phyloP scores from a whole-genome alignment of 1,139 yeast genomes.

The Yamadazyma atmosphaerica region DNA sequence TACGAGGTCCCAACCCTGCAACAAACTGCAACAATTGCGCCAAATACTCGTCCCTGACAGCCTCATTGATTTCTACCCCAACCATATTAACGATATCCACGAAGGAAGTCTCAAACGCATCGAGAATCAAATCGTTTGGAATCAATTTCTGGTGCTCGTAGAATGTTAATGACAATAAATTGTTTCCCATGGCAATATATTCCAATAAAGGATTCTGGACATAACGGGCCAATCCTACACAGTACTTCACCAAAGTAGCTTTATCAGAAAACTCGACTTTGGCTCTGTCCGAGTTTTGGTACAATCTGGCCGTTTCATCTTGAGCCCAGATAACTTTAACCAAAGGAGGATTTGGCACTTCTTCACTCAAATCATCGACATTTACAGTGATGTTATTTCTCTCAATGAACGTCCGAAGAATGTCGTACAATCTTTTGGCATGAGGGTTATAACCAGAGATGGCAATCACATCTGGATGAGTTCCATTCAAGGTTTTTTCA shows the following conservation, averaged over 20 bases:
- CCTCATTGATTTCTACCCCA: conserved; percentile 92
- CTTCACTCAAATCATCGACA: conserved; percentile 44
- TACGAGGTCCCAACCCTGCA: conserved; percentile 94
- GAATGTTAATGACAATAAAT: conserved; percentile 68
- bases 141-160: conserved; percentile 76
- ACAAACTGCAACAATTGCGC: conserved; percentile 75
- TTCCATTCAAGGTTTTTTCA: conserved; percentile 35
- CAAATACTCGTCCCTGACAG: conserved; percentile 70
- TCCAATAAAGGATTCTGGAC: conserved; percentile 89
- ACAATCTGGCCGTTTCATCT: conserved; percentile 91
- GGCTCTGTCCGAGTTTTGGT: conserved; percentile 79
- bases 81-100: conserved; percentile 90
- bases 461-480: conserved; percentile 83
- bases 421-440: conserved; percentile 60
- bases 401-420: conserved; percentile 57
- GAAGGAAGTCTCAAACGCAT: conserved; percentile 75
- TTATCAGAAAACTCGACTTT: conserved; percentile 82
- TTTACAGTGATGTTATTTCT: conserved; percentile 57
- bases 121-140: conserved; percentile 60
- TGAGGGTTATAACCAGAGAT: conserved; percentile 85
- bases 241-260: conserved; percentile 78
- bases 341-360: conserved; percentile 40
- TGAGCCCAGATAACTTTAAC: conserved; percentile 76
- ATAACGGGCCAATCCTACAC: conserved; percentile 87
- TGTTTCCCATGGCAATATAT: conserved; percentile 77